Base-by-base conservation (phyloP, 1,139 yeast genomes). In the Suhomyces ambrosiae region DNA sequence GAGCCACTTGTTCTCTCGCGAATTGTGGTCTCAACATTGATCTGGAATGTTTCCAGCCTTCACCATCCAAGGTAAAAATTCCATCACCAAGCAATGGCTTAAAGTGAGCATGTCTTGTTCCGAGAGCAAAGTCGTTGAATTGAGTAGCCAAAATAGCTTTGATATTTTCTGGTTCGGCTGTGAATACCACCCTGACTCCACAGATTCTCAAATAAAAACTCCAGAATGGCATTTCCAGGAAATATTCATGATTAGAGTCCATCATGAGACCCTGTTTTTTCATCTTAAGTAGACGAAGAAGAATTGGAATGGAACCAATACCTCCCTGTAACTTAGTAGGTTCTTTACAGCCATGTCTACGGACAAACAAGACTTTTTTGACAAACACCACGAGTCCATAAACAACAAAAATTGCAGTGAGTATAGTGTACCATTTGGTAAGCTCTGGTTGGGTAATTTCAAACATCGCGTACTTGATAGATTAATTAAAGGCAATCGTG, bases 1-100 rank as follows among this genome's bases (percentile, higher is more conserved):
- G 61, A n/a, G 56, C 56, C 6, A 57, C 53, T 34, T 57, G 60
- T 36, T 57, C 60, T 39, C 60, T 48, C n/a, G 59, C 55, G 38
- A 57, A 57, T 34, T 56, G 60, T 8, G 61, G 61, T 36, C 61
- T 47, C 51, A 57, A 55, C 61, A 57, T 53, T 5, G 60, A 48
- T 35, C 61, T 44, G 11, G 58, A 52, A 30, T 57, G 60, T 38
- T 57, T 57, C 61, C 61, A 57, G 5, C 60, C 60, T 4, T 49
- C 53, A 5, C 58, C 59, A 32, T 57, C 61, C 38, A 57, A 47
- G 13, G 61, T 56, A 43, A 57, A 57, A 30, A 57, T 56, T 7
- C 61, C 61, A 29, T 57, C 60, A 13, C 61, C 61, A 35, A 57
- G 44, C 27, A 53, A 46, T 3, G 58, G 52, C 31, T 35, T 33